A percentile compares a stretch with the other conserved stretches of the same genome.
Conservation (phyloP, 805 yeast species). For the Kluyveromyces lactis region DNA sequence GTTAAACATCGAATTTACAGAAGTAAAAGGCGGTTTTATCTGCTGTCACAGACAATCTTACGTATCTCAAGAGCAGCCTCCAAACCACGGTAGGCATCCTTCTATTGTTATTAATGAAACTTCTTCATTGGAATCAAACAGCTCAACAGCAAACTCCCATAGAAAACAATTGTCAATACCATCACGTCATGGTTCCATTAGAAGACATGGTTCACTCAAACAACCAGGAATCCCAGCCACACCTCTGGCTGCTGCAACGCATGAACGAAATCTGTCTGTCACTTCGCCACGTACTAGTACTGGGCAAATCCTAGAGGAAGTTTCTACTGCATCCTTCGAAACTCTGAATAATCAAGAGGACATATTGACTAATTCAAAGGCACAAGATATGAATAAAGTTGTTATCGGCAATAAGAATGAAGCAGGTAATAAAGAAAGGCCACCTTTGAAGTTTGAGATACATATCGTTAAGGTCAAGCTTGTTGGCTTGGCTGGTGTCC, state of each 20-base stretch:
- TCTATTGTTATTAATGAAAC: slow-evolving; percentile 7
- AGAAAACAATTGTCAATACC: slow-evolving; percentile 15
- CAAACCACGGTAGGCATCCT: slow-evolving; percentile 7
- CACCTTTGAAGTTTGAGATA: slow-evolving; percentile 82
- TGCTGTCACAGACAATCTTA: slow-evolving; percentile 50
- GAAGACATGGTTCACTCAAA: slow-evolving; percentile 25
- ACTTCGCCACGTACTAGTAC: slow-evolving; percentile 23
- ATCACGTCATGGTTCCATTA: slow-evolving; percentile 32
- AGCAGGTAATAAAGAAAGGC: slow-evolving; percentile 27
- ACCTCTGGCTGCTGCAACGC: slow-evolving; percentile 39
- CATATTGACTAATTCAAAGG: slow-evolving; percentile 41
- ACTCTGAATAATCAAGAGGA: slow-evolving; percentile 28
- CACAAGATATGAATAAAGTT: slow-evolving; percentile 53
- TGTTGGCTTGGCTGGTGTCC: slow-evolving; percentile 86
- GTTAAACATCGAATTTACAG: slow-evolving; percentile 73
- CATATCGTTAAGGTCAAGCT: slow-evolving; percentile 88
- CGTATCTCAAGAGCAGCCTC: slow-evolving; percentile 1
- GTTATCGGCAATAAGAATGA: slow-evolving; percentile 34
- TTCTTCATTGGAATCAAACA: slow-evolving; percentile 7
- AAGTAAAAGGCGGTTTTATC: slow-evolving; percentile 88
- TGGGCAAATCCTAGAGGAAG: slow-evolving; percentile 17
- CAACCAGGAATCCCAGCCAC: slow-evolving; percentile 43
- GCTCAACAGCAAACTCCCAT: slow-evolving; percentile 12
- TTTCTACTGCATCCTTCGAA: slow-evolving; percentile 29
- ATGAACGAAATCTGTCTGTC: slow-evolving; percentile 22